A percentile compares a stretch with the other conserved stretches of the same genome.
Conservation (phyloP, 192 early-diverging fungal species). For the Rhizoclosmatium globosum region DNA sequence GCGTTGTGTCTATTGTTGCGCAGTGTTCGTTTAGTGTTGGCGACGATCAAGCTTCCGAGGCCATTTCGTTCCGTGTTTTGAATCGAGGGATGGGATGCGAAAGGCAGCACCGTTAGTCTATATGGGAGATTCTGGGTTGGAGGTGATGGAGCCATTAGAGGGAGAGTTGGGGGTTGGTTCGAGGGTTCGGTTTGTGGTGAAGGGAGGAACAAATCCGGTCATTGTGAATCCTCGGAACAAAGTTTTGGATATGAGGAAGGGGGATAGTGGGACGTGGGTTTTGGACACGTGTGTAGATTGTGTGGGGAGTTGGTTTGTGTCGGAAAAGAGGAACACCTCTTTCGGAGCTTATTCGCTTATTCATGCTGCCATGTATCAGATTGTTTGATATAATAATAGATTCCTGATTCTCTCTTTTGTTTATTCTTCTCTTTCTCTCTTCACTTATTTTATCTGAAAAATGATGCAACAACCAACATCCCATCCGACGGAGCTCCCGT, state of each 20-base stretch:
- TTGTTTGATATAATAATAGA: too few species aligned
- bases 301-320: not conserved
- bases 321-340: too few species aligned
- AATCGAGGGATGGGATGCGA: not conserved
- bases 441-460: too few species aligned
- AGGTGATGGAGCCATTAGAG: conserved; percentile 2
- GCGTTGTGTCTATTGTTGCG: not conserved
- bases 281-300: not conserved
- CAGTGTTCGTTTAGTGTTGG: not conserved
- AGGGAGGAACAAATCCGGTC: not conserved
- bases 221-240: conserved; percentile 2
- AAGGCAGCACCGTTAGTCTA: not conserved
- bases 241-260: not conserved
- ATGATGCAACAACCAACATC: not conserved
- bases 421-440: too few species aligned
- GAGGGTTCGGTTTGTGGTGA: not conserved
- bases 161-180: conserved; percentile 3
- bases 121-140: not conserved
- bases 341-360: too few species aligned
- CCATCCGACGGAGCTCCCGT: conserved; percentile 8
- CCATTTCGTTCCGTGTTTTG: not conserved
- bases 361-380: too few species aligned
- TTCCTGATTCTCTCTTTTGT: too few species aligned
- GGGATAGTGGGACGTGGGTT: not conserved
- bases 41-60: not conserved